Evolutionary conservation across 257 asterid species (phyloP).

Genomic region (Gynochthodes officinalis): DNA sequence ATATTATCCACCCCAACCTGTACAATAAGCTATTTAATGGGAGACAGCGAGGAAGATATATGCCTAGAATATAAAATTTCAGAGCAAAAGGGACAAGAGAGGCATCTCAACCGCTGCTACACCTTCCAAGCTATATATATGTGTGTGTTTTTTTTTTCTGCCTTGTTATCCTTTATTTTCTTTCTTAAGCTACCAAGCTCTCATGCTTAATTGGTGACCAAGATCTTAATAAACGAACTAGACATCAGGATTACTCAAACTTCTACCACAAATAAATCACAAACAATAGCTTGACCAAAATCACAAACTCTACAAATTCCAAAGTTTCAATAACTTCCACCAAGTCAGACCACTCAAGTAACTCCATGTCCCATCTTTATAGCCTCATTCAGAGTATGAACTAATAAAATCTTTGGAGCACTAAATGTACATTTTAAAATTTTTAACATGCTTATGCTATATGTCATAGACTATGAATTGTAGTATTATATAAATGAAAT

Average conservation of each 20-base stretch:
- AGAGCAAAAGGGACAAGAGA: neutral
- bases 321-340: neutral
- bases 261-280: neutral
- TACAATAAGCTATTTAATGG: neutral
- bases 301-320: neutral
- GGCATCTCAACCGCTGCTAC: neutral
- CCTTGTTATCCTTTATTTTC: neutral
- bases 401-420: neutral
- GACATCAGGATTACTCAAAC: too few species aligned
- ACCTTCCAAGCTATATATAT: too few species aligned
- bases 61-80: neutral
- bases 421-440: too few species aligned
- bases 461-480: neutral
- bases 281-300: neutral
- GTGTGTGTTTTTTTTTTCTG: too few species aligned
- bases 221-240: neutral
- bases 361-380: neutral
- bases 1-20: conserved; percentile 99
- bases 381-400: neutral
- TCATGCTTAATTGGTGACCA: neutral
- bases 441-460: neutral
- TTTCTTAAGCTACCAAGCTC: neutral
- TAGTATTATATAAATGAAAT: neutral
- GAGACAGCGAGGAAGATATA: neutral
- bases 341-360: neutral